Conservation (phyloP, 2,329 filamentous ascomycete species). For the Fusarium subtropicale region DNA sequence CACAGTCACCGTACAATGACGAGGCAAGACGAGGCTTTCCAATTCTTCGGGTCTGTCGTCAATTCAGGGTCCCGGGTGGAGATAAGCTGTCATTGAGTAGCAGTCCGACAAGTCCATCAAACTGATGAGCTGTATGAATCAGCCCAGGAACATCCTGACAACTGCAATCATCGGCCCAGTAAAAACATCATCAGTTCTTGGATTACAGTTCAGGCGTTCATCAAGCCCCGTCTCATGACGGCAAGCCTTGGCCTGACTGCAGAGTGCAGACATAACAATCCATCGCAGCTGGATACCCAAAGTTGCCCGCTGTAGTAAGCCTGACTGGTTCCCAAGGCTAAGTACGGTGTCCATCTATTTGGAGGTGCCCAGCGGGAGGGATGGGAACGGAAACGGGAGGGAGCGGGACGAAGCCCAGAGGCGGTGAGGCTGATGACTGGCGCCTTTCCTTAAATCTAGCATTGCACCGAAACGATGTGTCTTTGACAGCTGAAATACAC, state of each 20-base stretch:
- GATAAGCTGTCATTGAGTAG: slow-evolving; percentile 11
- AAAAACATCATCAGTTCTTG: slow-evolving; percentile 24
- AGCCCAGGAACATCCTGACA: slow-evolving; percentile 34
- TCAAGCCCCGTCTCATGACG: slow-evolving; percentile 28
- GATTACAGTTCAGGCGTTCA: slow-evolving; percentile 23
- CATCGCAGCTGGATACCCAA: slow-evolving; percentile 13
- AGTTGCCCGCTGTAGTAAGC: slow-evolving; percentile 22
- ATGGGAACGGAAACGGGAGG: slow-evolving; percentile 44
- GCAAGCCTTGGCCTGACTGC: slow-evolving; percentile 17
- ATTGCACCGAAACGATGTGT: slow-evolving; percentile 12
- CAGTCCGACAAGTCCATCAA: slow-evolving; percentile 9
- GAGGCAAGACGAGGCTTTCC: slow-evolving; percentile 18
- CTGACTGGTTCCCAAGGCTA: slow-evolving; percentile 9
- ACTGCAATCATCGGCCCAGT: slow-evolving; percentile 16
- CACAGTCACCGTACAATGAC: slow-evolving; percentile 13
- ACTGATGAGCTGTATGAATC: slow-evolving; percentile 20
- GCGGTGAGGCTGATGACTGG: slow-evolving; percentile 46
- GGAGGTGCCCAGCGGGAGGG: slow-evolving; percentile 44
- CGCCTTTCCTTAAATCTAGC: slow-evolving; percentile 22
- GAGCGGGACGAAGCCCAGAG: slow-evolving; percentile 47
- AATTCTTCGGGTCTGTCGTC: slow-evolving; percentile 14
- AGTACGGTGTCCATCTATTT: not conserved
- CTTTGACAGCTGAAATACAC: slow-evolving; percentile 28
- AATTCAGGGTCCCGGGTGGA: slow-evolving; percentile 37
- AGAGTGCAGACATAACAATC: not conserved